Conservation (phyloP, 2,329 filamentous ascomycete species). For the Scorias spongiosa region DNA sequence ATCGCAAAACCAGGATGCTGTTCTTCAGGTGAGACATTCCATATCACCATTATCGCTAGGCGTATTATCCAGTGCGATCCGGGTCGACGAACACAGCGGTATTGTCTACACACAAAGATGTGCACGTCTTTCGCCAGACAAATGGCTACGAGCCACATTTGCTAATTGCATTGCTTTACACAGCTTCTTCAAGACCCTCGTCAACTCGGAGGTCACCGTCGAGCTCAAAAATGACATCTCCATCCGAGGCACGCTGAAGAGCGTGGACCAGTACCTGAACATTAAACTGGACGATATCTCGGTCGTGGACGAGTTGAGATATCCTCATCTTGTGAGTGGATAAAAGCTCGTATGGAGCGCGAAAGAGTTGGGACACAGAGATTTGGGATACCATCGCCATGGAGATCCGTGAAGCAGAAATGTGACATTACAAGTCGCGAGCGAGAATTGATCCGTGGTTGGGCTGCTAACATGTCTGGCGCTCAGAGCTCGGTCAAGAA, state of each 20-base stretch:
- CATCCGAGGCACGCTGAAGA: constrained; percentile 88
- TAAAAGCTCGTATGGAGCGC: not conserved
- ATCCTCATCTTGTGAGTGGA: constrained; percentile 68
- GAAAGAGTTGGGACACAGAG: not conserved
- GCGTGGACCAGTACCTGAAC: constrained; percentile 96
- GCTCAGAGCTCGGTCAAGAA: constrained; percentile 68
- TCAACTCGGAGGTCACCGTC: constrained; percentile 92
- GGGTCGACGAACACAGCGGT: not conserved
- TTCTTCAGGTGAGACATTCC: constrained; percentile 16
- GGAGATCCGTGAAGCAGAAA: not conserved
- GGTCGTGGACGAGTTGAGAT: constrained; percentile 84
- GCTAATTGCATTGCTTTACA: not conserved
- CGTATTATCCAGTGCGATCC: not conserved
- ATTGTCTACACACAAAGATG: not conserved
- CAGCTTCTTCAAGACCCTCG: constrained; percentile 97
- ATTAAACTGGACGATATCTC: constrained; percentile 95
- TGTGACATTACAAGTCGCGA: too few species aligned
- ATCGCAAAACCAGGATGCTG: constrained; percentile 11
- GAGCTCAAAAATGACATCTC: constrained; percentile 99
- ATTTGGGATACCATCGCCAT: not conserved
- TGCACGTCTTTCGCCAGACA: not conserved
- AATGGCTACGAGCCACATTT: not conserved
- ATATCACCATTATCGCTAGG: not conserved
- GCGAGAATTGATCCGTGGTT: too few species aligned
- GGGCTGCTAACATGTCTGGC: constrained; percentile 1